Base-by-base conservation (phyloP, 495 filamentous ascomycete genomes). In the Coniosporium apollinis region DNA sequence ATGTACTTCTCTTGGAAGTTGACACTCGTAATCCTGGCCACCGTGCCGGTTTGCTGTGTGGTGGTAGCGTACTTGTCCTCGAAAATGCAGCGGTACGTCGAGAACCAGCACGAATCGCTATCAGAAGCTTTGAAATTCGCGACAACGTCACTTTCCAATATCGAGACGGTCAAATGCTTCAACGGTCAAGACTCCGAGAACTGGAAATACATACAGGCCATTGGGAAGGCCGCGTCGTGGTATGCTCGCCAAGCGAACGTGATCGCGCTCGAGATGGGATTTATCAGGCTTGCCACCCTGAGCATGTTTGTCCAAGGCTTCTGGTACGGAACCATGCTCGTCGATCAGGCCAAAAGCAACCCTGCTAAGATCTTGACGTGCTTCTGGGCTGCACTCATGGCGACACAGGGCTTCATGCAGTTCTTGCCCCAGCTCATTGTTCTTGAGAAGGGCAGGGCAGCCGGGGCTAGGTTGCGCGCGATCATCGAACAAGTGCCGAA, bases 251-350 rank as follows among this genome's bases (percentile, higher is more conserved):
- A 87, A 48, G 80, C 76, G 2, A 58, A 66, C 26, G 57, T 70
- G 6, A 77, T 72, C 45, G 74, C 80, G 4, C 44, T 69, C 1
- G 83, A 92, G 48, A 69, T 80, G 37, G 71, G 75, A 1, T 67
- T 80, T 30, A 64, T 80, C 28, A 74, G 76, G 28, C 65, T 92
- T 43, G 69, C 81, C 57, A 76, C 74, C 22, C 67, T 84, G 11
- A 64, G 65, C 2, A 77, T 96, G 58, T 94, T 96, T 37, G 79
- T 92, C 1, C 71, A 84, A 45, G 87, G 86, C 0, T 94, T 97
- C 45, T 94, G 81, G 72, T 92, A 84, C 51, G 86, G 85, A 0
- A 70, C 74, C 33, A 54, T 65, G 1, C 61, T 92, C 5, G 71
- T 84, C 14, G 55, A 55, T 8, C 50, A 57, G 5, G 66, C 64